Evolutionary conservation across 495 filamentous ascomycete species (phyloP).

Genomic region (Penicillium salamii): DNA sequence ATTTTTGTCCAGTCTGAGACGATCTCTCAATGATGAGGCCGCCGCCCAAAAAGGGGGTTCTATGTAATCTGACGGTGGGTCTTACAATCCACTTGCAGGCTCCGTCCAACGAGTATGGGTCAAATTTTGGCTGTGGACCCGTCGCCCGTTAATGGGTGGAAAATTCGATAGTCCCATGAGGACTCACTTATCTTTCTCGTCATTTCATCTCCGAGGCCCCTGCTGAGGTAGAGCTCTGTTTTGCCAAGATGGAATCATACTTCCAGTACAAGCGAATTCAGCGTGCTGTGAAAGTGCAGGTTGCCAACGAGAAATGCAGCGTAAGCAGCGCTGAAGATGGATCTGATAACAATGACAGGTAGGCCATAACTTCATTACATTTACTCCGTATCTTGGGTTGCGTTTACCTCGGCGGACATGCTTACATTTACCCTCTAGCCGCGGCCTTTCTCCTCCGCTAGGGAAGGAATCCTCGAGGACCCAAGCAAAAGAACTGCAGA

Average conservation of each 20-base stretch:
- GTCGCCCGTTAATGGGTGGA: not conserved
- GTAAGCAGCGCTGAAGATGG: not conserved
- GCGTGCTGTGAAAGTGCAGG: slow-evolving; percentile 1
- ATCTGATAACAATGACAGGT: not conserved
- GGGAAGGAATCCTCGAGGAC: not conserved
- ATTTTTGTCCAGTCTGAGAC: not conserved
- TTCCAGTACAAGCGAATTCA: slow-evolving; percentile 11
- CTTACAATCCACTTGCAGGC: not conserved
- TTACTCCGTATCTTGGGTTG: too few species aligned
- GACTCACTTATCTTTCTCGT: not conserved
- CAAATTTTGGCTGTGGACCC: not conserved
- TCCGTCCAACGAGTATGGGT: not conserved
- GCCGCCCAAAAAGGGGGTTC: not conserved
- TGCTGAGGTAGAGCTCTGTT: not conserved
- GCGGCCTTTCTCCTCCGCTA: too few species aligned
- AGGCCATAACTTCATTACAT: not conserved
- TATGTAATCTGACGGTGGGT: not conserved
- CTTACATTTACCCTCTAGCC: too few species aligned
- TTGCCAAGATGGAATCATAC: slow-evolving; percentile 10
- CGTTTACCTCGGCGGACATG: too few species aligned
- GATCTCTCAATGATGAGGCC: not conserved
- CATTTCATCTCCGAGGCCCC: not conserved
- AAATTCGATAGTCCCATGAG: not conserved
- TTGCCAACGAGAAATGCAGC: not conserved
- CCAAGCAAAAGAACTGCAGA: not conserved